phyloP scores from a whole-genome alignment of 2,329 filamentous ascomycete genomes.

The Zymoseptoria brevis region DNA sequence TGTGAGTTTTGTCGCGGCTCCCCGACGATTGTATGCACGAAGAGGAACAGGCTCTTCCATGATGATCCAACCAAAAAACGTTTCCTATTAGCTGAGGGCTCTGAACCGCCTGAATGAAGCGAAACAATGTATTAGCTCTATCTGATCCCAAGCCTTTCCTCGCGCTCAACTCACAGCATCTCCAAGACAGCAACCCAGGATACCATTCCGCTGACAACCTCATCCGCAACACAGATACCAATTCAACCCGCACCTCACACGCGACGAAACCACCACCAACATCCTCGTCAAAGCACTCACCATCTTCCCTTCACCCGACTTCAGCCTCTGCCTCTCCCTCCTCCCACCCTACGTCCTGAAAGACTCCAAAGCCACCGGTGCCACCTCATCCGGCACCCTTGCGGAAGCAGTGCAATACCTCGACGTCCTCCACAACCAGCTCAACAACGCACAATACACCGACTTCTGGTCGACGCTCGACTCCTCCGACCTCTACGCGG shows the following conservation, averaged over 20 bases:
- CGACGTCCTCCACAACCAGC: slow-evolving; percentile 71
- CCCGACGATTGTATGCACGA: neutral
- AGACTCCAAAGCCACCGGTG: slow-evolving; percentile 39
- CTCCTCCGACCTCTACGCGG: slow-evolving; percentile 89
- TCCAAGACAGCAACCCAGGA: slow-evolving; percentile 4
- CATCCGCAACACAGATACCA: slow-evolving; percentile 67
- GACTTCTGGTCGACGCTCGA: slow-evolving; percentile 91
- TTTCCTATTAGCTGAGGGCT: slow-evolving; percentile 96
- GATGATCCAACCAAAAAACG: slow-evolving; percentile 71
- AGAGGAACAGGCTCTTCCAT: slow-evolving; percentile 47
- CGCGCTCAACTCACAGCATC: neutral
- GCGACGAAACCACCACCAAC: slow-evolving; percentile 97
- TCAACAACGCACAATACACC: slow-evolving; percentile 83
- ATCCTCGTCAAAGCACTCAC: slow-evolving; percentile 97
- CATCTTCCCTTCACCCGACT: slow-evolving; percentile 93
- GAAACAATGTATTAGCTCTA: slow-evolving; percentile 60
- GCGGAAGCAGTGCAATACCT: slow-evolving; percentile 89
- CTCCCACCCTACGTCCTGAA: slow-evolving; percentile 76
- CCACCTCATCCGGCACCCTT: slow-evolving; percentile 54
- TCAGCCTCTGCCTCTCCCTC: slow-evolving; percentile 86
- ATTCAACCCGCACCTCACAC: slow-evolving; percentile 96
- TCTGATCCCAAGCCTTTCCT: slow-evolving; percentile 49
- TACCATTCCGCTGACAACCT: neutral
- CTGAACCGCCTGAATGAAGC: slow-evolving; percentile 57
- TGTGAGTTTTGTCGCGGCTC: slow-evolving; percentile 58